Evolutionary conservation across 2,329 filamentous ascomycete genomes (phyloP).

Genomic region (Phialophora macrospora): DNA sequence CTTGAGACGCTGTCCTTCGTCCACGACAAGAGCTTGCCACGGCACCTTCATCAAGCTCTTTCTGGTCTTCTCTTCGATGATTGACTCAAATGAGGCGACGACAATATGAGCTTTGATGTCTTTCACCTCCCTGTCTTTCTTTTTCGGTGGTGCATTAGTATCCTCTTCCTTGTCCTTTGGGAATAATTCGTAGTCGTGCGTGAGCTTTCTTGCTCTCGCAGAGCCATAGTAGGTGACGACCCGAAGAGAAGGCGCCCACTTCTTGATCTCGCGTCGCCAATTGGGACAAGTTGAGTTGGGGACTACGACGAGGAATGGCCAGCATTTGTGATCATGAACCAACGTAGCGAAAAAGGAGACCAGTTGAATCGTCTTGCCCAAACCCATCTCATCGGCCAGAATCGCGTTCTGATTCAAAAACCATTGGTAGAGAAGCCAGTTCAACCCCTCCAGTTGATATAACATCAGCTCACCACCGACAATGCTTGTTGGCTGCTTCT

Average conservation of each 20-base stretch:
- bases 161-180: slow-evolving; percentile 55
- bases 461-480: slow-evolving; percentile 83
- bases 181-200: slow-evolving; percentile 84
- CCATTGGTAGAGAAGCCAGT: slow-evolving; percentile 94
- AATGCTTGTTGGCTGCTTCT: slow-evolving; percentile 73
- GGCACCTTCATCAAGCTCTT: slow-evolving; percentile 70
- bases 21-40: slow-evolving; percentile 88
- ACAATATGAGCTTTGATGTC: slow-evolving; percentile 88
- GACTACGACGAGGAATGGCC: slow-evolving; percentile 90
- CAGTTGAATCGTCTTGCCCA: slow-evolving; percentile 96
- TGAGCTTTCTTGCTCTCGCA: slow-evolving; percentile 72
- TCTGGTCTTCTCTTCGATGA: slow-evolving; percentile 71
- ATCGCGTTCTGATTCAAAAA: slow-evolving; percentile 82
- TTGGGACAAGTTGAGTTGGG: slow-evolving; percentile 97
- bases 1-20: slow-evolving; percentile 94
- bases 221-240: slow-evolving; percentile 94
- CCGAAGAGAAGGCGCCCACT: slow-evolving; percentile 83
- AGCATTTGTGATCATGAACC: slow-evolving; percentile 72
- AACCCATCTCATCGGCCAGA: slow-evolving; percentile 95
- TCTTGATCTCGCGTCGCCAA: slow-evolving; percentile 94
- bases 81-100: slow-evolving; percentile 92
- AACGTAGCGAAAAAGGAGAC: slow-evolving; percentile 79
- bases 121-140: slow-evolving; percentile 43
- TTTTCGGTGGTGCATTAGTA: slow-evolving; percentile 43
- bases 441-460: slow-evolving; percentile 90